These are phyloP conservation scores for Cytospora chrysosperma DNA, from an alignment of 2,329 filamentous ascomycete species.

Conservation along the genomic window DNA sequence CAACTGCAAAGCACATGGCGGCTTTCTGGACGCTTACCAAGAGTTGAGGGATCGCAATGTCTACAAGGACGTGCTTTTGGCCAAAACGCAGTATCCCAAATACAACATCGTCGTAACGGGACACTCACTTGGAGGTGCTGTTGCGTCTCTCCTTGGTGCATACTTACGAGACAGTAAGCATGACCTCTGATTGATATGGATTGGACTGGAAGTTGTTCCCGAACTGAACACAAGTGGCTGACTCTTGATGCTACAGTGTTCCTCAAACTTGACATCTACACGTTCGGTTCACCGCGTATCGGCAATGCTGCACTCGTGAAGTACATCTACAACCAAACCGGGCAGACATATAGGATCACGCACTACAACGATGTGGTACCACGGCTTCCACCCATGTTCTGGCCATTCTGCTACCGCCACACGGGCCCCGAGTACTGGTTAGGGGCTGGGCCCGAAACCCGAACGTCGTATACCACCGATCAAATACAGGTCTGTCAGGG, in stretches of 20 bases:
- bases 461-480: conserved; percentile 36
- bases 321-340: conserved; percentile 51
- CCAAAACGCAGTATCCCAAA: conserved; percentile 45
- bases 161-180: not conserved
- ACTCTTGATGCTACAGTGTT: not conserved
- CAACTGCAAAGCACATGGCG: conserved; percentile 53
- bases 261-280: conserved; percentile 57
- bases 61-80: conserved; percentile 44
- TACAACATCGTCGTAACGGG: conserved; percentile 59
- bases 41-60: conserved; percentile 46
- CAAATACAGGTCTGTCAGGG: conserved; percentile 51
- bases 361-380: conserved; percentile 67
- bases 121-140: conserved; percentile 67
- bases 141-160: conserved; percentile 59
- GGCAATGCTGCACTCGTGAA: conserved; percentile 56
- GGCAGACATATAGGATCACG: conserved; percentile 60
- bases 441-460: conserved; percentile 34
- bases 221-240: not conserved
- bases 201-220: too few relatives aligned
- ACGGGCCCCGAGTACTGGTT: conserved; percentile 71
- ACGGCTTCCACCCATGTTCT: conserved; percentile 58
- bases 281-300: conserved; percentile 65
- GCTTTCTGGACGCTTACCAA: conserved; percentile 59
- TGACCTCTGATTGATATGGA: too few relatives aligned
- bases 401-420: conserved; percentile 58